Evolutionary conservation across 2,329 filamentous ascomycete species (phyloP), one percentile per base, ranked within the genome.

Genomic region (Colletotrichum endophyticum): DNA sequence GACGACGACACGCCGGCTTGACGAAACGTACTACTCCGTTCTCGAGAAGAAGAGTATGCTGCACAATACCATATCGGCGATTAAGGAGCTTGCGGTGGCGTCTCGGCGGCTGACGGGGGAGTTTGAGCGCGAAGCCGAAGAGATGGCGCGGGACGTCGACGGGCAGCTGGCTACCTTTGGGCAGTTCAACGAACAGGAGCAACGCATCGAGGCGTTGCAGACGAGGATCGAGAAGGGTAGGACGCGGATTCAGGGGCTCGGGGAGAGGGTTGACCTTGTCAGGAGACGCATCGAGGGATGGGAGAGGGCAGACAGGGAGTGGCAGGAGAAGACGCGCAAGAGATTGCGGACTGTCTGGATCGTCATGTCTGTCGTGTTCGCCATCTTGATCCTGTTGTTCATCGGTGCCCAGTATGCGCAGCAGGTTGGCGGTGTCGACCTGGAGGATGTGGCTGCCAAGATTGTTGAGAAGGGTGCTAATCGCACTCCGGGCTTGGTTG

Each of bases 11-110:
- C 88, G 90, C 76, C 90, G 90, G 39, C 90, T 96, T 57, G 94
- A 96, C 82, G 91, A 94, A 75, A 93, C 93, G 5, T 96, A 96
- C 85, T 94, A 94, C 78, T 91, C 91, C 1, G 90, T 96, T 12
- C 87, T 95, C 34, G 92, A 95, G 81, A 95, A 94, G 81, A 88
- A 94, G 66, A 89, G 89, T 66, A 84, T 88, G 1, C 86, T 96
- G 49, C 92, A 93, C 70, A 89, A 87, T 79, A 95, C 92, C 1
- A 90, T 96, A 53, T 83, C 87, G 8, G 90, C 89, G 4, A 86
- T 96, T 32, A 92, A 92, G 80, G 92, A 94, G 79, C 88, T 96
- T n/a, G 92, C 93, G 1, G 86, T 86, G 34, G 87, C 91, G 80
- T 92, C 93, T 8, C 89, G 88, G 70, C 87, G 91, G 68, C 87